These are phyloP conservation scores for Eimeria nieschulzi DNA, from an alignment of 169 alveolate genomes.

Conservation along the genomic window DNA sequence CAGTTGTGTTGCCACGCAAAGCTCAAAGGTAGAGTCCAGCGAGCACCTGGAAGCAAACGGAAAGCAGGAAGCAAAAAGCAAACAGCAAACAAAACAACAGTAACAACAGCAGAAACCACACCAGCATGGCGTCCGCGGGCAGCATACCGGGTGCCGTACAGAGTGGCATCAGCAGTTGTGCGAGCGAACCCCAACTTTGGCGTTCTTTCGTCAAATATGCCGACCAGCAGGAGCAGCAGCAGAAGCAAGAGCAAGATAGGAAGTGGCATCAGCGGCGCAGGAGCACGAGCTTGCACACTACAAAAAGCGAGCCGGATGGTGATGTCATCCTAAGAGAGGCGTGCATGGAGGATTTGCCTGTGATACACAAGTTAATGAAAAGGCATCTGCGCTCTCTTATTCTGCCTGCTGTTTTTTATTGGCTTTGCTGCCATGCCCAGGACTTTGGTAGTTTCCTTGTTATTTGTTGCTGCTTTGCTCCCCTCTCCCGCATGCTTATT, in stretches of 20 bases:
- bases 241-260: neutral
- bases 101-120: neutral
- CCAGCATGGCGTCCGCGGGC: neutral
- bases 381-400: slow-evolving; percentile 34
- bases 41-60: no score
- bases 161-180: slow-evolving; percentile 36
- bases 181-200: slow-evolving; percentile 60
- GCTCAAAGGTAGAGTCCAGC: no score
- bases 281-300: slow-evolving; percentile 42
- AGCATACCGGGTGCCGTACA: neutral
- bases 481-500: slow-evolving; percentile 16
- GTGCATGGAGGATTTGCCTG: slow-evolving; percentile 23
- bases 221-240: slow-evolving; percentile 28
- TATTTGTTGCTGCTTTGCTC: slow-evolving; percentile 53
- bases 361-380: slow-evolving; percentile 39
- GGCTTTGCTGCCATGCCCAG: slow-evolving; percentile 58
- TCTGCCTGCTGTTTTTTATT: slow-evolving; percentile 57
- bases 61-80: no score
- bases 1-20: no score
- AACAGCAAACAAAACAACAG: neutral
- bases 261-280: slow-evolving; percentile 33
- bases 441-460: slow-evolving; percentile 50
- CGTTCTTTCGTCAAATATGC: slow-evolving; percentile 8
- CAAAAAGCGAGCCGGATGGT: neutral
- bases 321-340: slow-evolving; percentile 49